A percentile compares a stretch with the other conserved stretches of the same genome.
These are phyloP conservation scores for Antitrichia curtipendula DNA, from an alignment of 225 moss, liverwort and hornwort species.

Conservation along the genomic window DNA sequence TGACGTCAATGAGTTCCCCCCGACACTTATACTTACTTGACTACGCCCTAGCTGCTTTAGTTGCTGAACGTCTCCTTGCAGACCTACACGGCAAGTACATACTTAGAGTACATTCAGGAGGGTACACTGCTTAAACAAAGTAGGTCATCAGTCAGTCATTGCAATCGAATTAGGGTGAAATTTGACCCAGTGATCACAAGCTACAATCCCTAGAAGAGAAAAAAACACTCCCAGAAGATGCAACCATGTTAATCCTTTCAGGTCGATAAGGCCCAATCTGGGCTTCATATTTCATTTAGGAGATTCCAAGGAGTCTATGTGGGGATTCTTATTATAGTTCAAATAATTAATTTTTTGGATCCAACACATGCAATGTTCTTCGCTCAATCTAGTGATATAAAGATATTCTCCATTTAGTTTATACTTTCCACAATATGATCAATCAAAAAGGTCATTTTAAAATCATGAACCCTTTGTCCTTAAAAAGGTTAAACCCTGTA, in stretches of 20 bases:
- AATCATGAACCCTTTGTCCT: not conserved
- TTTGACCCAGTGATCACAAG: no score
- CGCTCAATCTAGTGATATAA: not conserved
- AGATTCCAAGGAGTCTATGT: not conserved
- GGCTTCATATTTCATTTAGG: not conserved
- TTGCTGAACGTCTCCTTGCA: not conserved
- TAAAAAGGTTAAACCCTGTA: not conserved
- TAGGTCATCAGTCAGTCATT: no score
- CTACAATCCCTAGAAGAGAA: no score
- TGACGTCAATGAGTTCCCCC: not conserved
- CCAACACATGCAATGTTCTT: not conserved
- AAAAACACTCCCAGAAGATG: not conserved
- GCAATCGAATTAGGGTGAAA: no score
- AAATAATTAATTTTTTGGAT: not conserved
- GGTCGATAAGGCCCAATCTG: not conserved
- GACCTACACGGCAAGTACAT: not conserved
- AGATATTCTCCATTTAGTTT: not conserved
- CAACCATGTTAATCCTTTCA: not conserved
- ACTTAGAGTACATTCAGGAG: no score
- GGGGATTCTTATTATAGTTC: not conserved
- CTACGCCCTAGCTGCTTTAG: not conserved
- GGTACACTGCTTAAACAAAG: no score
- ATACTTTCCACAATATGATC: not conserved
- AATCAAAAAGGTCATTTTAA: not conserved
- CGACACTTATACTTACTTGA: not conserved